phyloP scores from a whole-genome alignment of 2,329 filamentous ascomycete genomes.

The Cryphonectria nitschkei region DNA sequence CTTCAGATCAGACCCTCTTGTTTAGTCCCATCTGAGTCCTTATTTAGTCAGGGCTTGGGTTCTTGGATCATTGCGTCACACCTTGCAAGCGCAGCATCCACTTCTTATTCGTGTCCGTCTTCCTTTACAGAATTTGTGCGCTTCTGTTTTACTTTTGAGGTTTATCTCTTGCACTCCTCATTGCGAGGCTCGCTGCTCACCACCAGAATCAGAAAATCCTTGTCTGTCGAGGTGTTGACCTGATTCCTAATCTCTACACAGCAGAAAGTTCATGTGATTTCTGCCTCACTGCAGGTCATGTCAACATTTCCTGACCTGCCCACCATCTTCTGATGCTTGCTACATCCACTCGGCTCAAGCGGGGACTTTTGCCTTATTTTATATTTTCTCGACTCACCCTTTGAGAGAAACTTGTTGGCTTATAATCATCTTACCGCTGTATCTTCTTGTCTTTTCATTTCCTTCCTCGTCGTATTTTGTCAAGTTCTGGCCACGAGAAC shows the following conservation, averaged over 20 bases:
- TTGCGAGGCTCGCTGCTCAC: background rate
- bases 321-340: background rate
- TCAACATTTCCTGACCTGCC: background rate
- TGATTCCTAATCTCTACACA: background rate
- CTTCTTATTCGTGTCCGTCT: too few species aligned
- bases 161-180: background rate
- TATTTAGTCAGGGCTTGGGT: background rate
- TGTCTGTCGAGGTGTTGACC: background rate
- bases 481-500: background rate
- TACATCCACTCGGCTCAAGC: background rate
- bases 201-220: background rate
- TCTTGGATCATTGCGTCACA: slow-evolving; percentile 18
- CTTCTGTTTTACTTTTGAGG: background rate
- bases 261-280: background rate
- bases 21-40: background rate
- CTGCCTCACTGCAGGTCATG: background rate
- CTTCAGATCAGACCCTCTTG: background rate
- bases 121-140: background rate
- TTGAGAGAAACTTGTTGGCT: background rate
- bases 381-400: background rate
- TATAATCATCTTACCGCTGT: background rate
- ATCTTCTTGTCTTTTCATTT: background rate
- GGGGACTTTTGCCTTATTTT: background rate
- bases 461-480: background rate
- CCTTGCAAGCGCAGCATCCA: background rate